Evolutionary conservation across 2,329 filamentous ascomycete genomes (phyloP).

Genomic region (Sarocladium strictum): DNA sequence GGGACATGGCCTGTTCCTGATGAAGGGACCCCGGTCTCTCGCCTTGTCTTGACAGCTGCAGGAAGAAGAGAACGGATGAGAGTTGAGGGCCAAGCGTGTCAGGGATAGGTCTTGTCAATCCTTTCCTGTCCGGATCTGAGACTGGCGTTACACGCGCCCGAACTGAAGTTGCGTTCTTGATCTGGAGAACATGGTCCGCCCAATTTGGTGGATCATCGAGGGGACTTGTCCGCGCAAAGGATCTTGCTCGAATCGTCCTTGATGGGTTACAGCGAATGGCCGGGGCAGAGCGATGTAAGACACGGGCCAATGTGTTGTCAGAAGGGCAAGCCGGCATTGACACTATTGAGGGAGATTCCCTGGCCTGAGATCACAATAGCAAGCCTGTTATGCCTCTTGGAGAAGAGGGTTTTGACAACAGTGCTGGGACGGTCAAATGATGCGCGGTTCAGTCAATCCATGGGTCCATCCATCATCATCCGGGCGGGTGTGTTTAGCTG

Average conservation of each 20-base stretch:
- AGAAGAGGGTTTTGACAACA: too few relatives aligned
- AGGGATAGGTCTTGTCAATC: too few relatives aligned
- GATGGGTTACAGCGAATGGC: too few relatives aligned
- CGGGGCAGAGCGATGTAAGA: too few relatives aligned
- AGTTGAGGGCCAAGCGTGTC: not conserved
- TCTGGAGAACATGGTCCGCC: not conserved
- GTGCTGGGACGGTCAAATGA: too few relatives aligned
- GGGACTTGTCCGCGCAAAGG: too few relatives aligned
- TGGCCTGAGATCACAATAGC: not conserved
- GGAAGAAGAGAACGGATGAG: not conserved
- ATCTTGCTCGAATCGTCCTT: not conserved
- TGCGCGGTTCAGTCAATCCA: too few relatives aligned
- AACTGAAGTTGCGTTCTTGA: not conserved
- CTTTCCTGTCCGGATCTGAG: not conserved
- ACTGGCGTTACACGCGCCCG: not conserved
- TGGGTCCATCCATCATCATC: too few relatives aligned
- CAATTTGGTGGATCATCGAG: not conserved
- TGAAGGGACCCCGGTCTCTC: not conserved
- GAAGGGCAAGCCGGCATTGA: constrained; percentile 5
- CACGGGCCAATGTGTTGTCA: not conserved
- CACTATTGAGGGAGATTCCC: not conserved
- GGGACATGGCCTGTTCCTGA: constrained; percentile 6
- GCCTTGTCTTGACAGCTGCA: constrained; percentile 6
- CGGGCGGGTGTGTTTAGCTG: too few relatives aligned
- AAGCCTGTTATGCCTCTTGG: not conserved